Evolutionary conservation across 306 rosid species (phyloP).

Genomic region (Potentilla sterilis): DNA sequence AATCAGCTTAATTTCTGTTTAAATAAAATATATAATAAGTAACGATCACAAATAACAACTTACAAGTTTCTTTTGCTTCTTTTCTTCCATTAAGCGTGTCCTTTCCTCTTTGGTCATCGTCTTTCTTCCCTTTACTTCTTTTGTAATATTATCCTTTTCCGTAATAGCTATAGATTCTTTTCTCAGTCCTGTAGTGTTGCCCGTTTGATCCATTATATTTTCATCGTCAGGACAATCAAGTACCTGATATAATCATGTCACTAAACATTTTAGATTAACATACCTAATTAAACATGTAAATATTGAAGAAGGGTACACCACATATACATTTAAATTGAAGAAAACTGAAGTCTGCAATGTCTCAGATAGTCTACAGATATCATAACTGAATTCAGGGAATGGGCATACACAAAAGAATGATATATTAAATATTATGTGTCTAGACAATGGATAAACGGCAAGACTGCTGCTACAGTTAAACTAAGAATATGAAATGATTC

Average conservation of each 20-base stretch:
- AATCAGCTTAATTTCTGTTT: slow-evolving; percentile 21
- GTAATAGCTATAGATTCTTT: slow-evolving; percentile 28
- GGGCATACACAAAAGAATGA: not conserved
- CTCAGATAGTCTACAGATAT: not conserved
- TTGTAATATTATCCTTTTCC: slow-evolving; percentile 29
- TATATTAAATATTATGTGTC: not conserved
- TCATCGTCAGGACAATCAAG: slow-evolving; percentile 37
- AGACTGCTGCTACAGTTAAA: not conserved
- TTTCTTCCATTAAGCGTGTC: slow-evolving; percentile 69
- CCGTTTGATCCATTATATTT: slow-evolving; percentile 42
- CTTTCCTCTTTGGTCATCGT: slow-evolving; percentile 77
- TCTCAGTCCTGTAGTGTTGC: slow-evolving; percentile 28
- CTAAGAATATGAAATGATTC: not conserved
- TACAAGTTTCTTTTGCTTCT: slow-evolving; percentile 66
- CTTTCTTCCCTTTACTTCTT: slow-evolving; percentile 43
- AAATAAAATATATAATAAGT: slow-evolving; percentile 11
- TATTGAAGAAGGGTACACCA: not conserved
- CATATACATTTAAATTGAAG: not conserved
- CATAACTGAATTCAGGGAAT: not conserved
- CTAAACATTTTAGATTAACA: not conserved
- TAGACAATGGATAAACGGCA: not conserved
- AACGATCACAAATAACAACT: slow-evolving; percentile 31
- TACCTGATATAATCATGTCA: slow-evolving; percentile 29
- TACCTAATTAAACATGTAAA: not conserved
- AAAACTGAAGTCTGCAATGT: not conserved